A percentile compares a stretch with the other conserved stretches of the same genome.
phyloP scores from a whole-genome alignment of 257 asterid genomes.

The Gentiana straminea region DNA sequence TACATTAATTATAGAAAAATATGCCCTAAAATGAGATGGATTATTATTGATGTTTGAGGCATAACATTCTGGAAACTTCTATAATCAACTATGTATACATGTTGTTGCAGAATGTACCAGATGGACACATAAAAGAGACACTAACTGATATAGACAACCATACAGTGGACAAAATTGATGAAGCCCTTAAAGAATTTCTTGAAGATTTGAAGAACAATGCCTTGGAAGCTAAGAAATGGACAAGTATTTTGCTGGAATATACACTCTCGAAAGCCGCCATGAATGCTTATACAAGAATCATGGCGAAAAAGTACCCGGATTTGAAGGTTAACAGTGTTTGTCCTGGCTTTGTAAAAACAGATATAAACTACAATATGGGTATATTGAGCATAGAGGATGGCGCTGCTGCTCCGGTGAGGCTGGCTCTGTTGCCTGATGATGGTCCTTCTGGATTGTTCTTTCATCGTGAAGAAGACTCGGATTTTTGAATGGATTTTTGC shows the following conservation, averaged over 20 bases:
- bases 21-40: too few relatives aligned
- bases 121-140: slow-evolving; percentile 10
- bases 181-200: slow-evolving; percentile 7
- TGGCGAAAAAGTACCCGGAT: slow-evolving; percentile 7
- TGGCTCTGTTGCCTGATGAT: slow-evolving; percentile 11
- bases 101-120: not conserved
- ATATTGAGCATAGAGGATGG: slow-evolving; percentile 5
- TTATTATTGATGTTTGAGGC: too few relatives aligned
- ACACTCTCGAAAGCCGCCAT: slow-evolving; percentile 9
- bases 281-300: slow-evolving; percentile 14
- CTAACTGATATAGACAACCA: slow-evolving; percentile 6
- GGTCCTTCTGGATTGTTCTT: slow-evolving; percentile 16
- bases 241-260: slow-evolving; percentile 1
- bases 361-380: slow-evolving; percentile 5
- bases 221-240: slow-evolving; percentile 13
- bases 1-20: too few relatives aligned
- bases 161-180: slow-evolving; percentile 14
- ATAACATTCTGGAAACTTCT: too few relatives aligned
- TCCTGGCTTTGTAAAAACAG: slow-evolving; percentile 16
- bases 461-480: not conserved
- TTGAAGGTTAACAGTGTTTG: slow-evolving; percentile 11
- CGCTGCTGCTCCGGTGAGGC: slow-evolving; percentile 4
- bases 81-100: not conserved
- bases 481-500: not conserved
- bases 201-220: slow-evolving; percentile 9